Evolutionary conservation across 768 basidiomycete species (phyloP).

Genomic region (Floccularia luteovirens): DNA sequence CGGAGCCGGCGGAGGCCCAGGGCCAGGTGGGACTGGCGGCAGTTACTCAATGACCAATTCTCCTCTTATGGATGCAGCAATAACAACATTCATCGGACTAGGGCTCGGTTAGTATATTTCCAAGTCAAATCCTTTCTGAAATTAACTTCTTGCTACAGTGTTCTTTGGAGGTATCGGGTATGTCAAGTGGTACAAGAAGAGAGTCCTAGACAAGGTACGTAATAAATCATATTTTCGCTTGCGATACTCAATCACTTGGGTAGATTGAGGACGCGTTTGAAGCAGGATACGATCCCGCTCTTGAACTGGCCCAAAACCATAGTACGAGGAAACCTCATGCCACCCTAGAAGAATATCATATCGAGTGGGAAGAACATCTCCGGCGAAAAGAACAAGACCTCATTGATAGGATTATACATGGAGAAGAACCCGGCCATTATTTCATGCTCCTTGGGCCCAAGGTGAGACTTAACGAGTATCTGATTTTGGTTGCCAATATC

Average conservation of each 20-base stretch:
- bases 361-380: slow-evolving; percentile 50
- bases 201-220: slow-evolving; percentile 72
- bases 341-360: slow-evolving; percentile 18
- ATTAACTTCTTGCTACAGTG: slow-evolving; percentile 25
- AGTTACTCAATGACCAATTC: slow-evolving; percentile 29
- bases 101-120: slow-evolving; percentile 37
- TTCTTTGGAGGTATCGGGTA: slow-evolving; percentile 70
- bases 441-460: slow-evolving; percentile 75
- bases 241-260: slow-evolving; percentile 4
- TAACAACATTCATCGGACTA: slow-evolving; percentile 57
- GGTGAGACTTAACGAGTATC: slow-evolving; percentile 22
- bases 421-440: slow-evolving; percentile 64
- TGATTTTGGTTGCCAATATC: slow-evolving; percentile 2
- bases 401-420: slow-evolving; percentile 75
- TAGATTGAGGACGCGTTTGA: slow-evolving; percentile 77
- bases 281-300: slow-evolving; percentile 76
- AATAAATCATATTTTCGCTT: slow-evolving; percentile 2
- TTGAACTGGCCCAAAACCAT: slow-evolving; percentile 56
- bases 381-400: slow-evolving; percentile 66
- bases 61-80: slow-evolving; percentile 43
- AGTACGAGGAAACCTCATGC: slow-evolving; percentile 23
- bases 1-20: slow-evolving; percentile 26
- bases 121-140: neutral
- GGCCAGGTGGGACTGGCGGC: slow-evolving; percentile 19
- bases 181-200: slow-evolving; percentile 74